Evolutionary conservation across 352 stramenopile genomes (phyloP), one percentile per base, ranked within the genome.

Genomic region (Phytopythium delawarense): DNA sequence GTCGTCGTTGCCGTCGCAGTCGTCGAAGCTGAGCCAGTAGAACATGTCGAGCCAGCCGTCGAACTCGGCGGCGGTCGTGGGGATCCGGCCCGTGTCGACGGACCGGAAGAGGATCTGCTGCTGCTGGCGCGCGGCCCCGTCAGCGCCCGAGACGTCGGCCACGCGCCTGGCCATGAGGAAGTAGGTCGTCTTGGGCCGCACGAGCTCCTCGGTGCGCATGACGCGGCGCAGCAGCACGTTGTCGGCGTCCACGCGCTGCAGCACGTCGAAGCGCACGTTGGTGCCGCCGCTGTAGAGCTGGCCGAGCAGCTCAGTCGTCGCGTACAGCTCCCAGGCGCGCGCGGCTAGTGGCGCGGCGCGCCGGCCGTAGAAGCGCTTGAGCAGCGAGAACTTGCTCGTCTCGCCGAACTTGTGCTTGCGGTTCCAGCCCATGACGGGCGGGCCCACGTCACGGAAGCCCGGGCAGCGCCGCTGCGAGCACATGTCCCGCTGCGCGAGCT

Each of bases 201-300:
- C 40, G 7, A 72, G 61, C 51, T 61, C 48, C n/a, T 79, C 65
- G 12, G 69, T 75, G 46, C 67, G 63, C 11, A 79, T 62, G 20
- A 64, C 66, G 5, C 72, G 69, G 30, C 63, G 66, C 46, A 79
- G 71, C 20, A 79, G 55, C 45, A 72, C 57, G 45, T 70, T 66
- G 63, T 69, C 57, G 35, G 45, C 67, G 61, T 74, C 66, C n/a
- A 79, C 61, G 51, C 69, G 65, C 61, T 79, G 72, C 45, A 79
- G 44, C 4, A 72, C 61, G 46, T 75, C 57, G 44, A 79, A 74
- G n/a, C 62, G 59, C 61, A 72, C 66, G 59, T 76, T 65, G 37
- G 69, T 62, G 13, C 62, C 46, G 13, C 66, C 62, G 52, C 69
- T 74, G 61, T 79, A 79, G n/a, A 79, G 65, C 49, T 72, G 62